Percentiles rank a stretch among this genome's conserved stretches.
Conservation (phyloP, 2,329 filamentous ascomycete genomes). For the Plectosphaerella sp. region DNA sequence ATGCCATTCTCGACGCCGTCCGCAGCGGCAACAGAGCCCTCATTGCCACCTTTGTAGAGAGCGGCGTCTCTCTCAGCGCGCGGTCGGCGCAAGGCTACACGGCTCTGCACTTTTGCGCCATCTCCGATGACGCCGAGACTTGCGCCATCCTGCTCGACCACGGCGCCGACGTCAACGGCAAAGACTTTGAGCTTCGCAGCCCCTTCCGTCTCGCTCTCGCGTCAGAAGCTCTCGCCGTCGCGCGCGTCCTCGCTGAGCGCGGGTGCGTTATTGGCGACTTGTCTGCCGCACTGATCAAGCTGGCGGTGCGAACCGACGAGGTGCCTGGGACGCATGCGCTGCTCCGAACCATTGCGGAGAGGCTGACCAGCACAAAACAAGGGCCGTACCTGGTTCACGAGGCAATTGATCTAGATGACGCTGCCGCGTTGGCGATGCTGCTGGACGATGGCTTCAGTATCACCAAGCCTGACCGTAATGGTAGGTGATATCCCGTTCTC, state of each 20-base stretch:
- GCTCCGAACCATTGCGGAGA: not conserved
- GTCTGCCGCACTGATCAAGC: not conserved
- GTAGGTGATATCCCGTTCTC: not conserved
- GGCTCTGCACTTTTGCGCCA: conserved; percentile 1
- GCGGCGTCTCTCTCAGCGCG: not conserved
- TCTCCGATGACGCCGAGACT: not conserved
- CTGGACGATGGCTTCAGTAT: not conserved
- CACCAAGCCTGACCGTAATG: not conserved
- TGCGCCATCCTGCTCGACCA: not conserved
- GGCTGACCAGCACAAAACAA: not conserved
- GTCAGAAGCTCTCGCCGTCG: not conserved
- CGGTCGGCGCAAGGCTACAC: not conserved
- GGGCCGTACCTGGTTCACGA: not conserved
- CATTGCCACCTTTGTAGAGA: not conserved
- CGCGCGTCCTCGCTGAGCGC: not conserved
- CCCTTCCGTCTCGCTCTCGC: not conserved
- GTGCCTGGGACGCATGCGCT: not conserved
- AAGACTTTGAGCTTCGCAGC: conserved; percentile 1
- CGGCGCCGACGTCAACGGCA: conserved; percentile 1
- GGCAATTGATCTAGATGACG: not conserved
- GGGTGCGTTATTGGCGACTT: not conserved
- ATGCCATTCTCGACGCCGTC: not conserved
- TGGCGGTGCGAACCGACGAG: not conserved
- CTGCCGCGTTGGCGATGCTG: not conserved
- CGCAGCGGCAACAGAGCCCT: not conserved